A percentile compares a stretch with the other conserved stretches of the same genome.
Evolutionary conservation across 495 filamentous ascomycete species (phyloP).

Genomic region (Aspergillus diversus): DNA sequence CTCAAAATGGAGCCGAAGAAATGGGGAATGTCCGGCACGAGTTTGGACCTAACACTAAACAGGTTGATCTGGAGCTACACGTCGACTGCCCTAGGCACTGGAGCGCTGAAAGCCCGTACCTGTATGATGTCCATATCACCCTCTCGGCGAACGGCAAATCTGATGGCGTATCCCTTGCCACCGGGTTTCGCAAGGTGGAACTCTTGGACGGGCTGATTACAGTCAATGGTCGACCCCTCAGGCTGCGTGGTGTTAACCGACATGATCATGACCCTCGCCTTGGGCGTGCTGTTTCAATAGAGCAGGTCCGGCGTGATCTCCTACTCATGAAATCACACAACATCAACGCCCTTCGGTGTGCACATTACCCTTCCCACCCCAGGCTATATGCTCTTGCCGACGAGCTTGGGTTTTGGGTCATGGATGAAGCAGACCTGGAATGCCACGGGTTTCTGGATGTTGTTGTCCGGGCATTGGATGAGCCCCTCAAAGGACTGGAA

Average conservation of each 20-base stretch:
- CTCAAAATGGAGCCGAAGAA: neutral
- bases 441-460: slow-evolving; percentile 14
- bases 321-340: slow-evolving; percentile 12
- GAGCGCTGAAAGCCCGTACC: neutral
- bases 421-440: slow-evolving; percentile 15
- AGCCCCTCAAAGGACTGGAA: neutral
- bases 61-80: neutral
- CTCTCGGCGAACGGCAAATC: neutral
- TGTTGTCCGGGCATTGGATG: neutral
- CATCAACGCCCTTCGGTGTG: slow-evolving; percentile 12
- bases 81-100: neutral
- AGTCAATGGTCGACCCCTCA: slow-evolving; percentile 8
- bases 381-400: slow-evolving; percentile 3
- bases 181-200: slow-evolving; percentile 14
- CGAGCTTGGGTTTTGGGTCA: slow-evolving; percentile 14
- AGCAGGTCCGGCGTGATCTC: slow-evolving; percentile 3
- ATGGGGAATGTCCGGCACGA: neutral
- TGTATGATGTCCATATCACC: slow-evolving; percentile 3
- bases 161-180: neutral
- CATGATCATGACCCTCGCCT: slow-evolving; percentile 11
- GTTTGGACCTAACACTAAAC: neutral
- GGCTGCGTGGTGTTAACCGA: slow-evolving; percentile 11
- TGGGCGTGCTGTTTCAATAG: slow-evolving; percentile 6
- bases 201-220: neutral
- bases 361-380: slow-evolving; percentile 6